phyloP scores from a whole-genome alignment of 2,329 filamentous ascomycete genomes.

The Apiospora hydei region DNA sequence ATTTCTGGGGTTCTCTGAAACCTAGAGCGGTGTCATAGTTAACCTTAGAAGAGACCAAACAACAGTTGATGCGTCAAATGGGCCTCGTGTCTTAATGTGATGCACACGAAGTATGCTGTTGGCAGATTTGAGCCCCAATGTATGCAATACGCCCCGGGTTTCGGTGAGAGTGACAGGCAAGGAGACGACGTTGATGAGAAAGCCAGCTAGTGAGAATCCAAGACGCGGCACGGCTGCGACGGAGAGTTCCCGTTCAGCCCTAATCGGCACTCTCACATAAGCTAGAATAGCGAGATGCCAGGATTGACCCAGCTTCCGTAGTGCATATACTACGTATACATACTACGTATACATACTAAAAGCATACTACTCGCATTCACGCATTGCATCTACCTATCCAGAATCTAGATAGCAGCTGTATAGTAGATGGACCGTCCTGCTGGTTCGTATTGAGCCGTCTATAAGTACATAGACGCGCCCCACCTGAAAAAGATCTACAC shows the following conservation, averaged over 20 bases:
- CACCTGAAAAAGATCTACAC: background rate
- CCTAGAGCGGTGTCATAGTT: background rate
- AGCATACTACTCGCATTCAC: background rate
- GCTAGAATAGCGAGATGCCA: background rate
- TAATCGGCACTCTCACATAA: background rate
- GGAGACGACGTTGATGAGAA: background rate
- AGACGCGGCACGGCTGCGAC: background rate
- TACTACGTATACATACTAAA: too few species aligned
- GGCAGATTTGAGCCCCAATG: background rate
- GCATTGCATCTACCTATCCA: background rate
- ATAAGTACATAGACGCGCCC: background rate
- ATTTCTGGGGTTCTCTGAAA: background rate
- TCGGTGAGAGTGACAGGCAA: background rate
- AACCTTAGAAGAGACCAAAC: too few species aligned
- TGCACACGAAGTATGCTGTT: background rate
- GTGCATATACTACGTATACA: background rate
- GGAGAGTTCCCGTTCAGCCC: constrained; percentile 20
- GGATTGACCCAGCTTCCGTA: background rate
- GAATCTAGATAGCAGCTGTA: too few species aligned
- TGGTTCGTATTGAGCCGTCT: background rate
- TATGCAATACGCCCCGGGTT: background rate
- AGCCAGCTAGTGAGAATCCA: background rate
- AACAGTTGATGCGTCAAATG: background rate
- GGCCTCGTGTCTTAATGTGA: background rate
- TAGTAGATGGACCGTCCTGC: background rate